Conservation (phyloP, 495 filamentous ascomycete genomes). For the Achaetomiella virescens region DNA sequence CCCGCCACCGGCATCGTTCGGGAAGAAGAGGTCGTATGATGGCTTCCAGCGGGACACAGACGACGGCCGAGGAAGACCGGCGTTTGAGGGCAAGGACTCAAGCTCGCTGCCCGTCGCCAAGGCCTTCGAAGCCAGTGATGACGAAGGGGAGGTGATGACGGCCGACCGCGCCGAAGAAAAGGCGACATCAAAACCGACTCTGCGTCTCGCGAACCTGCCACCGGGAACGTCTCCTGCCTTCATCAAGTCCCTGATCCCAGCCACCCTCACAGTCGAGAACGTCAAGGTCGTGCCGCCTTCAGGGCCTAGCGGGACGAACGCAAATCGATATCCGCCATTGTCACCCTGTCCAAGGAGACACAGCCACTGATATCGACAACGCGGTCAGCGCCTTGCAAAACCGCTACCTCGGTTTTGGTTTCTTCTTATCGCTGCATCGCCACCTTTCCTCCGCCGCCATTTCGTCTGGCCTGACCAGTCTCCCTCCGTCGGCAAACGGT, state of each 20-base stretch:
- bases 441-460: constrained; percentile 81
- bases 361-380: constrained; percentile 75
- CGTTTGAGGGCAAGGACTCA: constrained; percentile 32
- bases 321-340: constrained; percentile 74
- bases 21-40: constrained; percentile 44
- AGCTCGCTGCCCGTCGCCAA: constrained; percentile 30
- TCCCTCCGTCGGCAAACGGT: constrained; percentile 44
- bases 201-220: constrained; percentile 61
- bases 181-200: constrained; percentile 75
- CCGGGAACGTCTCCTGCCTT: constrained; percentile 62
- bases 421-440: constrained; percentile 71
- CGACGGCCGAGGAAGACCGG: constrained; percentile 28
- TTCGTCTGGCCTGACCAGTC: constrained; percentile 46
- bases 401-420: constrained; percentile 80
- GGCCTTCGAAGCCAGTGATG: constrained; percentile 42
- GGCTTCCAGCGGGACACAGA: constrained; percentile 30
- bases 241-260: constrained; percentile 66
- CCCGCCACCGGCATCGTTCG: constrained; percentile 48
- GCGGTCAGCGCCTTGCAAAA: constrained; percentile 75
- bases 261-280: constrained; percentile 64
- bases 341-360: constrained; percentile 78
- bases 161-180: constrained; percentile 55
- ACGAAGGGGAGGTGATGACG: constrained; percentile 32
- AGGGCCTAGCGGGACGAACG: constrained; percentile 50
- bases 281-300: constrained; percentile 60